These are phyloP conservation scores for Brettanomyces custersianus DNA, from an alignment of 805 yeast species.

Conservation along the genomic window DNA sequence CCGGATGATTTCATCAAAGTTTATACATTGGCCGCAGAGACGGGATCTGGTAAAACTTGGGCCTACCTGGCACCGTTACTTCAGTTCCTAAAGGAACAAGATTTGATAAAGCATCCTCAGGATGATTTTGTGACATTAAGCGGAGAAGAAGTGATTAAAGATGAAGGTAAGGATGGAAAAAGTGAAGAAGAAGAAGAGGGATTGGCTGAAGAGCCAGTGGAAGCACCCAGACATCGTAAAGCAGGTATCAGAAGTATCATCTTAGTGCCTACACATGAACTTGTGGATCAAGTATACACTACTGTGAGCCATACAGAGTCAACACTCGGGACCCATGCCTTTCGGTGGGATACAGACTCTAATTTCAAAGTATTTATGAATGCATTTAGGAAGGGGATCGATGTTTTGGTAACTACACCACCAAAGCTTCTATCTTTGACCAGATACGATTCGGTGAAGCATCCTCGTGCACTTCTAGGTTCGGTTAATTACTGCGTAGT, in stretches of 20 bases:
- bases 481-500: constrained; percentile 55
- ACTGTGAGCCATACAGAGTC: constrained; percentile 27
- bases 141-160: not conserved
- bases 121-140: not conserved
- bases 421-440: constrained; percentile 42
- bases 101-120: constrained; percentile 17
- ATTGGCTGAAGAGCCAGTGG: constrained; percentile 8
- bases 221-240: constrained; percentile 11
- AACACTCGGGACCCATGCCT: constrained; percentile 33
- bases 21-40: constrained; percentile 86
- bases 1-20: constrained; percentile 36
- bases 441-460: constrained; percentile 22
- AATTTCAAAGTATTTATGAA: constrained; percentile 45
- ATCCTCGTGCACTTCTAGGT: constrained; percentile 29
- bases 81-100: constrained; percentile 56
- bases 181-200: constrained; percentile 21
- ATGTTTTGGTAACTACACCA: constrained; percentile 81
- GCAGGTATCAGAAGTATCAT: constrained; percentile 60
- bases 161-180: not conserved
- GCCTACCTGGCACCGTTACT: constrained; percentile 76
- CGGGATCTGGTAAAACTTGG: constrained; percentile 96
- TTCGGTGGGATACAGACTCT: constrained; percentile 57
- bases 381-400: constrained; percentile 46
- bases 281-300: constrained; percentile 68
- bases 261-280: constrained; percentile 84